A percentile compares a stretch with the other conserved stretches of the same genome.
Evolutionary conservation across 129 eudicot genomes (phyloP).

Genomic region (Calendula officinalis): DNA sequence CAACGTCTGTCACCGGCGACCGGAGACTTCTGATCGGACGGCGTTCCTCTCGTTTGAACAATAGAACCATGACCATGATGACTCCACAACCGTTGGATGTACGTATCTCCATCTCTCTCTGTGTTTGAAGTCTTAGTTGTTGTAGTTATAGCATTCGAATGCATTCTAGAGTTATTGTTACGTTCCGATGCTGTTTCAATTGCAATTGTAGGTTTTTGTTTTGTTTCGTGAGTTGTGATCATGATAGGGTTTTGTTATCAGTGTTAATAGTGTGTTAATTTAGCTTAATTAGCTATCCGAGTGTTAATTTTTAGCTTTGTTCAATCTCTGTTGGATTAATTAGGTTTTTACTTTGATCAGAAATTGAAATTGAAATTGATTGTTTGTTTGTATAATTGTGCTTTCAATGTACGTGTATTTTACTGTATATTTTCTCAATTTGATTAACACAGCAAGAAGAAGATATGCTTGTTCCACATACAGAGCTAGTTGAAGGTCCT

Average conservation of each 20-base stretch:
- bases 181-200: slow-evolving; percentile 12
- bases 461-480: slow-evolving; percentile 85
- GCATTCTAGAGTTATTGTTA: slow-evolving; percentile 10
- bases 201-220: slow-evolving; percentile 9
- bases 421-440: neutral
- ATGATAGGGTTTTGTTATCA: slow-evolving; percentile 40
- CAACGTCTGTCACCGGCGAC: slow-evolving; percentile 12
- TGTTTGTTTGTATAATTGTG: neutral
- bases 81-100: slow-evolving; percentile 86
- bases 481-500: slow-evolving; percentile 44
- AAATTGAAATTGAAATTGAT: slow-evolving; percentile 1
- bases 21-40: slow-evolving; percentile 45
- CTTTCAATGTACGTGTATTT: neutral
- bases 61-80: slow-evolving; percentile 67
- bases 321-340: neutral
- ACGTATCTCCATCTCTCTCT: slow-evolving; percentile 21
- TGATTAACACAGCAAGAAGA: slow-evolving; percentile 62
- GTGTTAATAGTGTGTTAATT: slow-evolving; percentile 21
- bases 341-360: slow-evolving; percentile 35
- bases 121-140: slow-evolving; percentile 18
- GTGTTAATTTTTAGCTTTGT: slow-evolving; percentile 5
- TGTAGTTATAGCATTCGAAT: slow-evolving; percentile 10
- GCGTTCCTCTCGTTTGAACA: slow-evolving; percentile 5
- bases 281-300: slow-evolving; percentile 3
- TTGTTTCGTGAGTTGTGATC: slow-evolving; percentile 32